Percentiles rank a stretch among this genome's conserved stretches.
Conservation (phyloP, 2,329 filamentous ascomycete genomes). For the Fusarium xyrophilum region DNA sequence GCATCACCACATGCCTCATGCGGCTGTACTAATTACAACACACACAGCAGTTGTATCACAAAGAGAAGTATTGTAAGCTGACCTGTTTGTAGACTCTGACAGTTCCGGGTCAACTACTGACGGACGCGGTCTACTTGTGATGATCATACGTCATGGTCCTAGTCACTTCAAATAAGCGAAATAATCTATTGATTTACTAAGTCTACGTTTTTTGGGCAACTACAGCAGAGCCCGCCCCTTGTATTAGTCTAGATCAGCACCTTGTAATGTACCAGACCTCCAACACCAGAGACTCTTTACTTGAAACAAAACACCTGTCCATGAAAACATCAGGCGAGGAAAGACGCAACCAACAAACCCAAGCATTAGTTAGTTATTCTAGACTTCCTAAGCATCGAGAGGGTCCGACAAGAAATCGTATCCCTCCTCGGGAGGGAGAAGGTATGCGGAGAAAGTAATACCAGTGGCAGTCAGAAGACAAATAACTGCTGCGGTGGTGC, state of each 20-base stretch:
- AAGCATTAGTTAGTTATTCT: not conserved
- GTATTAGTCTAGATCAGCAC: conserved; percentile 14
- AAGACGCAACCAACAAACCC: not conserved
- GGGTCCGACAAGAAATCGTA: conserved; percentile 73
- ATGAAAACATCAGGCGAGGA: not conserved
- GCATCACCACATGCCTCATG: conserved; percentile 17
- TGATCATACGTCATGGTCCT: not conserved
- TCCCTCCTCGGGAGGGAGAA: conserved; percentile 80
- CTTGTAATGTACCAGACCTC: not conserved
- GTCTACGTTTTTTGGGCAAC: not conserved
- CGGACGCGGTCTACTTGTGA: not conserved
- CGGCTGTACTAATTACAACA: not conserved
- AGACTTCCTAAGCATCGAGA: conserved; percentile 55
- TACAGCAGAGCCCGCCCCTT: conserved; percentile 12
- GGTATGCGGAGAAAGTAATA: conserved; percentile 70
- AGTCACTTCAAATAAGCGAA: not conserved
- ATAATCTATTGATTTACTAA: conserved; percentile 5
- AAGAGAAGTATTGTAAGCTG: not conserved
- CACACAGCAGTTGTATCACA: not conserved
- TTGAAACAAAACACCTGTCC: conserved; percentile 4
- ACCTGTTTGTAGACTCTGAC: not conserved
- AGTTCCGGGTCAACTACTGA: not conserved
- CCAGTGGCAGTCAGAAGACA: conserved; percentile 62
- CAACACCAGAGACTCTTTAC: not conserved
- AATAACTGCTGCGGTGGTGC: conserved; percentile 62